These are phyloP conservation scores for Trichoderma oligosporum DNA, from an alignment of 2,329 filamentous ascomycete species.

Conservation along the genomic window DNA sequence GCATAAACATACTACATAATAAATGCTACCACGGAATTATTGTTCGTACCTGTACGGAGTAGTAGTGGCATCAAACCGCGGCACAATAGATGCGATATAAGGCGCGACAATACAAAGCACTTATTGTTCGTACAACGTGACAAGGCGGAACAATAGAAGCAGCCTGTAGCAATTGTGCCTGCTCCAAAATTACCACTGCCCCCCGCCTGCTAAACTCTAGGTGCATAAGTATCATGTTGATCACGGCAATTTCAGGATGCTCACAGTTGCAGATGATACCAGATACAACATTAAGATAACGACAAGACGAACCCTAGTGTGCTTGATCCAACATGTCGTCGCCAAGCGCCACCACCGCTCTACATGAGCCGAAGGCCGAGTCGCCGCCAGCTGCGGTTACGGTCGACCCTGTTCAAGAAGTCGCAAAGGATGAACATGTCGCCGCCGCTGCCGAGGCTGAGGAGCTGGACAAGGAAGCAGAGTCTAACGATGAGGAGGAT, in stretches of 20 bases:
- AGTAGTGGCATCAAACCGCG: neutral
- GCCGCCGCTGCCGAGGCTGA: conserved; percentile 18
- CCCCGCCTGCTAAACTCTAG: conserved; percentile 33
- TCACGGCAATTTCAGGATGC: conserved; percentile 33
- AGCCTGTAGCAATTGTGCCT: conserved; percentile 11
- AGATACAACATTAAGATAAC: conserved; percentile 16
- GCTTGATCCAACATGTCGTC: conserved; percentile 14
- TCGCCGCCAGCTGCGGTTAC: conserved; percentile 20
- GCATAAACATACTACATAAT: neutral
- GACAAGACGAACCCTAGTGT: neutral
- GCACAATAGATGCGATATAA: neutral
- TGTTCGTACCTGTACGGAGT: too few species aligned
- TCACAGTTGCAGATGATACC: conserved; percentile 38
- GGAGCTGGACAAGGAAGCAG: conserved; percentile 21
- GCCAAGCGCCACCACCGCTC: conserved; percentile 7
- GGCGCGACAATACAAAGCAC: neutral
- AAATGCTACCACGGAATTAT: too few species aligned
- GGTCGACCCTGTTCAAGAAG: conserved; percentile 15
- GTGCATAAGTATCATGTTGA: conserved; percentile 40
- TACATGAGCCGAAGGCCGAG: conserved; percentile 8
- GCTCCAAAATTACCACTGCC: conserved; percentile 15
- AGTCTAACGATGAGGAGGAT: conserved; percentile 20
- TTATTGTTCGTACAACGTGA: conserved; percentile 4
- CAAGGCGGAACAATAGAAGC: conserved; percentile 8
- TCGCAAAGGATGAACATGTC: conserved; percentile 19